These are phyloP conservation scores for Alternaria sp. DNA, from an alignment of 2,329 filamentous ascomycete genomes.

Conservation along the genomic window DNA sequence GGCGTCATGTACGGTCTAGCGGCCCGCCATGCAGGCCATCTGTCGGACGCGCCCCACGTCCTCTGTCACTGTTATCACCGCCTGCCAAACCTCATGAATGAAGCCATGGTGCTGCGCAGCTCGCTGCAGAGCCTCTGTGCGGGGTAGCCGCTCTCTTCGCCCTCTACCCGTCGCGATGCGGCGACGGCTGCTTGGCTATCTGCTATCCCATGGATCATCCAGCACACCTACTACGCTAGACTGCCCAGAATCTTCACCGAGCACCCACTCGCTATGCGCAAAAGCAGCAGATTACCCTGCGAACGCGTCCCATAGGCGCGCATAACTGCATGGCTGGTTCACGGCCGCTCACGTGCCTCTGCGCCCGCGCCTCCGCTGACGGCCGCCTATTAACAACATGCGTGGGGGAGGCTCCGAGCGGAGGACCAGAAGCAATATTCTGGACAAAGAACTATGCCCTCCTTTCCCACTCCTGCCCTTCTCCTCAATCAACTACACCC, in stretches of 20 bases:
- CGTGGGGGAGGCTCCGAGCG: constrained; percentile 9
- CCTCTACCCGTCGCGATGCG: not conserved
- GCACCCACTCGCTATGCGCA: constrained; percentile 19
- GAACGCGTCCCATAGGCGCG: constrained; percentile 19
- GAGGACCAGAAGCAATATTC: not conserved
- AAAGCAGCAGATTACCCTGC: constrained; percentile 19
- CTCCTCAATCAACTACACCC: not conserved
- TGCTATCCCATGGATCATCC: not conserved
- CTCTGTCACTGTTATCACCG: not conserved
- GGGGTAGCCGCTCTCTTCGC: not conserved
- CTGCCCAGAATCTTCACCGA: not conserved
- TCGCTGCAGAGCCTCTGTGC: not conserved
- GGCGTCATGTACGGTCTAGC: not conserved
- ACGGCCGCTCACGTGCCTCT: constrained; percentile 8
- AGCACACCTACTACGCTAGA: constrained; percentile 1
- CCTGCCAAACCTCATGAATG: not conserved
- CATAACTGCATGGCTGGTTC: not conserved
- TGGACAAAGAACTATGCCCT: constrained; percentile 2
- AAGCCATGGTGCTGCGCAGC: not conserved
- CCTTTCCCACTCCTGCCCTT: not conserved
- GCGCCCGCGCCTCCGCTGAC: constrained; percentile 12
- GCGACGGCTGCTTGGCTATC: not conserved
- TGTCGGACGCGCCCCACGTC: not conserved
- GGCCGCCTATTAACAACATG: constrained; percentile 9
- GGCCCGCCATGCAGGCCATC: constrained; percentile 7